phyloP scores from a whole-genome alignment of 805 yeast genomes.

The Candida oleophila region DNA sequence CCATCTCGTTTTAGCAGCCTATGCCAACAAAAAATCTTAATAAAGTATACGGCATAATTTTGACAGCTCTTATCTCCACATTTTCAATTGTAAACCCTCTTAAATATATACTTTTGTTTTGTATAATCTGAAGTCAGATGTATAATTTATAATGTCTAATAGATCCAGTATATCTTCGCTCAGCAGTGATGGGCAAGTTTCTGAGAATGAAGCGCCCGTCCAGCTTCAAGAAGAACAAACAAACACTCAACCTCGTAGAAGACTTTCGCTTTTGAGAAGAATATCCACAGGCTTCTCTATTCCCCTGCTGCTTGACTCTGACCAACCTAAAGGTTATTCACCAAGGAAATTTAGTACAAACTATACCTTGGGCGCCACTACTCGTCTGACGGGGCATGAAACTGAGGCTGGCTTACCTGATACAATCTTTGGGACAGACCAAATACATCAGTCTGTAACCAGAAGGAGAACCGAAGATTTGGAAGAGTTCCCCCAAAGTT shows the following conservation, averaged over 20 bases:
- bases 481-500: conserved; percentile 9
- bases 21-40: no score
- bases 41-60: no score
- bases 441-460: neutral
- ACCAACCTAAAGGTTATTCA: neutral
- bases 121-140: neutral
- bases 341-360: neutral
- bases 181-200: conserved; percentile 1
- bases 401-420: neutral
- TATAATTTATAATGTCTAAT: neutral
- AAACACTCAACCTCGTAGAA: neutral
- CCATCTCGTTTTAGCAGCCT: no score
- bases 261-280: conserved; percentile 8
- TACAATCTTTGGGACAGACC: neutral
- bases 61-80: no score
- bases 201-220: conserved; percentile 7
- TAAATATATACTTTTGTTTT: neutral
- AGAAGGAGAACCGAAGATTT: neutral
- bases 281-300: conserved; percentile 13
- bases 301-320: neutral
- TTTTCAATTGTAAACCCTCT: neutral
- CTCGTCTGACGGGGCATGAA: neutral
- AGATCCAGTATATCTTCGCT: neutral
- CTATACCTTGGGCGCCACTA: neutral
- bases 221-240: neutral